A percentile compares a stretch with the other conserved stretches of the same genome.
These are phyloP conservation scores for Priceomyces haplophilus DNA, from an alignment of 805 yeast genomes.

Conservation along the genomic window DNA sequence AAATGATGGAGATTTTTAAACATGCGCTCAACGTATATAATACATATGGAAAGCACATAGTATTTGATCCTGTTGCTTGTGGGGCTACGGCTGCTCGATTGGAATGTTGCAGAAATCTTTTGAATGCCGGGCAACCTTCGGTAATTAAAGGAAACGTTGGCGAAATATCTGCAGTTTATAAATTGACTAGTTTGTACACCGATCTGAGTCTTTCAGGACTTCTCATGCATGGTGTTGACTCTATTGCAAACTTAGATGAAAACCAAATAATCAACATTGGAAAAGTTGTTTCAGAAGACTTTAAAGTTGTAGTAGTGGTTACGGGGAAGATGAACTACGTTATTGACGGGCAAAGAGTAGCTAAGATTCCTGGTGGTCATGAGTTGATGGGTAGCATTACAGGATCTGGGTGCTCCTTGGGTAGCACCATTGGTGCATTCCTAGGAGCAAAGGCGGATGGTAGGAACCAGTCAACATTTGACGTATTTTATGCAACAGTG, in stretches of 20 bases:
- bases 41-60: conserved; percentile 52
- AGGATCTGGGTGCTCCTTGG: conserved; percentile 82
- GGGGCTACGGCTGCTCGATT: conserved; percentile 71
- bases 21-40: conserved; percentile 61
- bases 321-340: conserved; percentile 52
- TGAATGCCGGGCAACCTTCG: conserved; percentile 55
- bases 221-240: conserved; percentile 75
- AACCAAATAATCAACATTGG: conserved; percentile 40
- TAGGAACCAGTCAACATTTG: conserved; percentile 6
- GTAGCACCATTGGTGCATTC: conserved; percentile 63
- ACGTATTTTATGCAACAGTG: conserved; percentile 45
- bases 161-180: conserved; percentile 67
- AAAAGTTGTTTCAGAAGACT: conserved; percentile 45
- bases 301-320: conserved; percentile 61
- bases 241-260: conserved; percentile 23
- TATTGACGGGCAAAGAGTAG: conserved; percentile 20
- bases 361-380: conserved; percentile 54
- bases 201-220: conserved; percentile 17
- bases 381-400: conserved; percentile 64
- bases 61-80: conserved; percentile 91
- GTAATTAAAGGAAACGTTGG: conserved; percentile 85
- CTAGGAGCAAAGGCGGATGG: conserved; percentile 44
- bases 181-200: conserved; percentile 22
- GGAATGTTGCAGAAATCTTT: conserved; percentile 43
- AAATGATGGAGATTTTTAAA: conserved; percentile 39